Percentiles rank a stretch among this genome's conserved stretches.
These are phyloP conservation scores for Trichoderma virens DNA, from an alignment of 495 filamentous ascomycete genomes.

Conservation along the genomic window DNA sequence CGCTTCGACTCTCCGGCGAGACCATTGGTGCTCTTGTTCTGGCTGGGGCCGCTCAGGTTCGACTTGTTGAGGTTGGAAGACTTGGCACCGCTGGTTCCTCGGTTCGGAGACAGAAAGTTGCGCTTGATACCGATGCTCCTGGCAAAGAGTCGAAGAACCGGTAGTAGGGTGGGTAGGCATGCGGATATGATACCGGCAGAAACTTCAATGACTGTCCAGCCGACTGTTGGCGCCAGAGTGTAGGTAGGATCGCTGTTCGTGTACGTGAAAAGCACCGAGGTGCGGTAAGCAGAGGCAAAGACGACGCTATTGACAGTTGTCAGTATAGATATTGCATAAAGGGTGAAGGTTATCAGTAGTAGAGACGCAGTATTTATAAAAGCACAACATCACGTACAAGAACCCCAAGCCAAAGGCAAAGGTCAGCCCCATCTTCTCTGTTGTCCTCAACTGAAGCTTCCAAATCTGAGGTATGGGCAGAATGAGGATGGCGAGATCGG, in stretches of 20 bases:
- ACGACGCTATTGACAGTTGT: slow-evolving; percentile 13
- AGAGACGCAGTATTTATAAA: neutral
- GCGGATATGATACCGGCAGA: slow-evolving; percentile 39
- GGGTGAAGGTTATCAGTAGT: neutral
- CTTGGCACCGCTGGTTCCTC: neutral
- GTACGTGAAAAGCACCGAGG: slow-evolving; percentile 30
- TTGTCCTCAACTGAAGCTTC: slow-evolving; percentile 18
- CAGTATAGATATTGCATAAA: neutral
- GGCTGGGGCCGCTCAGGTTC: neutral
- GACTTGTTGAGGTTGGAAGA: neutral
- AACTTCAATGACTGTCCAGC: slow-evolving; percentile 40
- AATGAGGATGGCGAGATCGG: slow-evolving; percentile 20
- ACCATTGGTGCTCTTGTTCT: neutral
- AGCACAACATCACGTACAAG: slow-evolving; percentile 10
- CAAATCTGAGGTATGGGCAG: slow-evolving; percentile 19
- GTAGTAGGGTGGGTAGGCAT: slow-evolving; percentile 37
- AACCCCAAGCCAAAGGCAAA: slow-evolving; percentile 24
- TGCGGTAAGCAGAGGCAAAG: slow-evolving; percentile 23
- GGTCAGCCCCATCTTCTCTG: slow-evolving; percentile 20
- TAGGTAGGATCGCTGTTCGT: slow-evolving; percentile 26
- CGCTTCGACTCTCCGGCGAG: neutral
- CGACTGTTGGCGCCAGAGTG: slow-evolving; percentile 29
- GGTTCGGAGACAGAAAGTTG: neutral
- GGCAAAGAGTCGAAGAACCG: slow-evolving; percentile 15
- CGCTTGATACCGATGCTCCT: slow-evolving; percentile 5